Conservation (phyloP, 768 basidiomycete genomes). For the Dentipellis sp. region DNA sequence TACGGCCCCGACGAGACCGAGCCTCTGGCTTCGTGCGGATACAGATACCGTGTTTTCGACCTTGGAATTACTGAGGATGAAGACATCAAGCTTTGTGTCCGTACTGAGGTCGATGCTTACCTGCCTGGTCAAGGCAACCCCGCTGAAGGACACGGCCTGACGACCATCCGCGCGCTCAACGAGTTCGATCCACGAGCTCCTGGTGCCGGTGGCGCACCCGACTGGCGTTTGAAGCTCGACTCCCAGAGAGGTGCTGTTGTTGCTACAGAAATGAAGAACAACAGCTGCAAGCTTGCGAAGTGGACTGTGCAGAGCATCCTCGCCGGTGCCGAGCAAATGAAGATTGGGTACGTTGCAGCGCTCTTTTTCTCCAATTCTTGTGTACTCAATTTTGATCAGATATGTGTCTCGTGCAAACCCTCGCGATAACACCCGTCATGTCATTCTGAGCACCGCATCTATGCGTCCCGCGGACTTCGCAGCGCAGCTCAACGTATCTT, state of each 20-base stretch:
- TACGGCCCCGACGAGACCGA: conserved; percentile 90
- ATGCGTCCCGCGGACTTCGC: conserved; percentile 95
- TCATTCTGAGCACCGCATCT: conserved; percentile 90
- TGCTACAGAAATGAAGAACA: conserved; percentile 99
- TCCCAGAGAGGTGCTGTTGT: conserved; percentile 96
- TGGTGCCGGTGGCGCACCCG: conserved; percentile 92
- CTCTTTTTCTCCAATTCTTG: background rate
- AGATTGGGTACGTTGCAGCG: conserved; percentile 74
- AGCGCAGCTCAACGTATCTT: conserved; percentile 86
- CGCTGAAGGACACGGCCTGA: conserved; percentile 62
- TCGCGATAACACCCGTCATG: conserved; percentile 91
- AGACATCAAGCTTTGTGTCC: conserved; percentile 81
- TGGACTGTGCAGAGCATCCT: conserved; percentile 95
- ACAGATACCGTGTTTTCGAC: conserved; percentile 94
- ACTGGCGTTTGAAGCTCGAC: conserved; percentile 97
- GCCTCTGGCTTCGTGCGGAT: conserved; percentile 91
- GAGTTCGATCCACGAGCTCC: conserved; percentile 90
- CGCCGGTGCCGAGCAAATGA: conserved; percentile 93
- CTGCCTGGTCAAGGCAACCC: conserved; percentile 51
- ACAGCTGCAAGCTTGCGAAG: conserved; percentile 93
- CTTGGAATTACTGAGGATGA: conserved; percentile 87
- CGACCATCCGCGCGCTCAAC: conserved; percentile 92
- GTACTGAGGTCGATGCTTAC: conserved; percentile 95
- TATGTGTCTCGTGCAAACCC: conserved; percentile 93
- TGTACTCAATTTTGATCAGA: conserved; percentile 30